These are phyloP conservation scores for Globomyces sp. DNA, from an alignment of 371 early-diverging fungal species.

Conservation along the genomic window DNA sequence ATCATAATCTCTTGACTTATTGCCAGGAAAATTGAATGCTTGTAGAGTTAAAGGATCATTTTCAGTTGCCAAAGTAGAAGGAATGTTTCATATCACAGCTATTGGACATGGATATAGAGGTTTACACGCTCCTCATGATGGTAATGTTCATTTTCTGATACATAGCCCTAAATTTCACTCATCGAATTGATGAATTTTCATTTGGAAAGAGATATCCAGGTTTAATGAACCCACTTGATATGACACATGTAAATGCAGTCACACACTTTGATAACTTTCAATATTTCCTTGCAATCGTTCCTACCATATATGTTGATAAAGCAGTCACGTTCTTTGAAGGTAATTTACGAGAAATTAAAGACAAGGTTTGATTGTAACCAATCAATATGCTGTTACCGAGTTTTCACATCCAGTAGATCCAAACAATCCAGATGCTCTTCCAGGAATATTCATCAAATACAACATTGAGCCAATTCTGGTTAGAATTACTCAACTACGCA, in stretches of 20 bases:
- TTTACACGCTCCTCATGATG: constrained; percentile 62
- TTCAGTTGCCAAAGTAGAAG: constrained; percentile 74
- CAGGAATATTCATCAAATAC: constrained; percentile 88
- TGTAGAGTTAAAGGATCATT: constrained; percentile 79
- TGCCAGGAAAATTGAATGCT: constrained; percentile 39
- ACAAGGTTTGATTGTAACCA: constrained; percentile 59
- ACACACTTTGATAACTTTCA: constrained; percentile 60
- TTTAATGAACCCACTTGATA: constrained; percentile 83
- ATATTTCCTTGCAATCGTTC: constrained; percentile 82
- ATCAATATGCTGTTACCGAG: constrained; percentile 92
- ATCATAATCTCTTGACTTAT: background rate
- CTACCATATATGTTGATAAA: constrained; percentile 74
- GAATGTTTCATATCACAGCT: constrained; percentile 89
- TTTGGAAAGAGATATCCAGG: constrained; percentile 84
- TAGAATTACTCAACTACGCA: constrained; percentile 66
- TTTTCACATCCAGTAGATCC: constrained; percentile 36
- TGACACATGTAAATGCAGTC: constrained; percentile 67
- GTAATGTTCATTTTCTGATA: constrained; percentile 39
- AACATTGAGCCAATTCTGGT: constrained; percentile 87
- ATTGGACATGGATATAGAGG: constrained; percentile 85
- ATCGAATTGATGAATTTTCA: constrained; percentile 85
- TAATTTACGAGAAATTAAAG: too few species aligned
- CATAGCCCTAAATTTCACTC: constrained; percentile 89
- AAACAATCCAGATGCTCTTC: constrained; percentile 31
- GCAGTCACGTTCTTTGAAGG: constrained; percentile 42